A percentile compares a stretch with the other conserved stretches of the same genome.
Conservation (phyloP, 331 rosid species). For the Quercus phellos region DNA sequence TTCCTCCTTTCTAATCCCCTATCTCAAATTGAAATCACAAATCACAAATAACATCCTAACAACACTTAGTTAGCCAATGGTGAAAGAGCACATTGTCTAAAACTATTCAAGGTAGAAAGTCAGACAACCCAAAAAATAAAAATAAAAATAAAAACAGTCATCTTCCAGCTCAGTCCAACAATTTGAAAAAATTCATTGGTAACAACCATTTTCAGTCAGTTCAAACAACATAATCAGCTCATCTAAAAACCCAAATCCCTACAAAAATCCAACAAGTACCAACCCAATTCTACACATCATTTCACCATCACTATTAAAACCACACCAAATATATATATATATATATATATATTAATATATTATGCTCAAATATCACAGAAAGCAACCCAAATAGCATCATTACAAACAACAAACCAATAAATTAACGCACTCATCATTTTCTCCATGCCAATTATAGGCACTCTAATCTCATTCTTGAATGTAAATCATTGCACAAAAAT, state of each 20-base stretch:
- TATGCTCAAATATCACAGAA: not conserved
- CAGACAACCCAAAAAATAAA: not conserved
- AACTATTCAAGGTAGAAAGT: not conserved
- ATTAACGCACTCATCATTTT: not conserved
- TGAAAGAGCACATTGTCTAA: not conserved
- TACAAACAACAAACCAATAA: not conserved
- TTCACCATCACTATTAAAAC: not conserved
- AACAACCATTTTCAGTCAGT: slow-evolving; percentile 8
- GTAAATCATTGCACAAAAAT: slow-evolving; percentile 3
- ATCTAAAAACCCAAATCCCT: not conserved
- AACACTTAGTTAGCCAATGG: not conserved
- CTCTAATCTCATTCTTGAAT: not conserved
- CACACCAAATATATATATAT: not conserved
- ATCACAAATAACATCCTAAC: not conserved
- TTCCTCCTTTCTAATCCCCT: not conserved
- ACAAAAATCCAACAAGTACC: not conserved
- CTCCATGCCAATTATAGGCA: too few species aligned
- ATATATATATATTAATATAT: not conserved
- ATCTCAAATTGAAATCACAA: not conserved
- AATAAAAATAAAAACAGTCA: not conserved
- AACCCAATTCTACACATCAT: not conserved
- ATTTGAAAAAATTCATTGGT: not conserved
- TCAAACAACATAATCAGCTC: not conserved
- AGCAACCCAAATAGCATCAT: not conserved
- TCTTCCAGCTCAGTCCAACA: not conserved